Base-by-base conservation (phyloP, 1,284 basidiomycete genomes). In the Takashimella koratensis region DNA sequence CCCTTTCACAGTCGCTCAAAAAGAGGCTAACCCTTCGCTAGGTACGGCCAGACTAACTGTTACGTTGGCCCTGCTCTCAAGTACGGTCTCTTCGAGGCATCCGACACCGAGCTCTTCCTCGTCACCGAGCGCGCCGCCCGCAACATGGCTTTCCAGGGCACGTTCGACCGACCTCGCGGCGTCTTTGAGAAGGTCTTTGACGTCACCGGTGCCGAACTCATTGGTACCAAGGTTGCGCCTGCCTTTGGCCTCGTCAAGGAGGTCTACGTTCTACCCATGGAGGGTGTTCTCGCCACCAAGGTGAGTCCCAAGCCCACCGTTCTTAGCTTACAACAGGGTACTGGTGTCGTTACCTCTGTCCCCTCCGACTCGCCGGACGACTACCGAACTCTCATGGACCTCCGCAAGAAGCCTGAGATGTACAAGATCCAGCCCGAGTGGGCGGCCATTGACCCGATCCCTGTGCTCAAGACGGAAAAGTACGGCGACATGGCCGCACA, bases 361-460 rank as follows among this genome's bases (percentile, higher is more conserved):
- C 94, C 96, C 0, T 96, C 95, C 12, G 96, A 99, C 76, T 98
- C 96, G 13, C 96, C 96, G 23, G 96, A 98, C 72, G 96, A 99
- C 77, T 98, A 86, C 75, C 85, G 86, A 61, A 96, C 90, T 5
- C 81, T 92, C 52, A 86, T 86, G 71, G 95, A 98, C 70, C 82
- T 99, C 44, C 88, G 88, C 70, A 98, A 98, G 79, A 99, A 99
- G 78, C 84, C 95, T 52, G 92, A 93, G 58, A 96, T 88, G 79
- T 99, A 96, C 84, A 89, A 91, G 74, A 91, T 99, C 65, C 84
- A 97, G 66, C 86, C 93, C 4, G 79, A 83, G 47, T 99, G 96
- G 96, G 86, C 84, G 5, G 80, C 87, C 10, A 79, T 89, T 57
- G 87, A 96, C 60, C 90, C 90, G 6, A 81, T 96, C 39, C 87